phyloP scores from a whole-genome alignment of 345 rosid species.

The Euclidium syriacum region DNA sequence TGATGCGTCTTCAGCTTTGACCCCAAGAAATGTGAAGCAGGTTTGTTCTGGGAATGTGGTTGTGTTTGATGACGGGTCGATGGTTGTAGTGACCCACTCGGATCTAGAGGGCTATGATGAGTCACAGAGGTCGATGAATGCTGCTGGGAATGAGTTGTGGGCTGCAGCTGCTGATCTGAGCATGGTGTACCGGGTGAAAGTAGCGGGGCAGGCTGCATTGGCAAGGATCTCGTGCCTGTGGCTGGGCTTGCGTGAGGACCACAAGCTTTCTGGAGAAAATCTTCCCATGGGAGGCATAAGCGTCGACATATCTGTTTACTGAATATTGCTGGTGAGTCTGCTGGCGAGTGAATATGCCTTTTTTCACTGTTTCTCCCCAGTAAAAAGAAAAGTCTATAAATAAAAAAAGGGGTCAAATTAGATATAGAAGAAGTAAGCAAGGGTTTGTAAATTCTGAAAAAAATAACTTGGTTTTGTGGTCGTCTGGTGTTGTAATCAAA shows the following conservation, averaged over 20 bases:
- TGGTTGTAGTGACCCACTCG: conserved; percentile 72
- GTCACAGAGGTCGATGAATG: conserved; percentile 15
- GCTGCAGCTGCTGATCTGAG: conserved; percentile 39
- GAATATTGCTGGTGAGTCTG: conserved; percentile 16
- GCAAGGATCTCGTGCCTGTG: conserved; percentile 73
- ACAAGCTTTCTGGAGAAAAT: conserved; percentile 45
- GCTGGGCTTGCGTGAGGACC: conserved; percentile 51
- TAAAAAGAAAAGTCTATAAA: conserved; percentile 14
- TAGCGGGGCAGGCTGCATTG: conserved; percentile 60
- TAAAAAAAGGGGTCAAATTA: conserved; percentile 12
- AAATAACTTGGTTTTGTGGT: conserved; percentile 27
- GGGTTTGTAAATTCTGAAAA: conserved; percentile 25
- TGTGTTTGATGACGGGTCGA: conserved; percentile 73
- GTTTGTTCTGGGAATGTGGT: conserved; percentile 36
- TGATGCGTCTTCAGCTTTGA: conserved; percentile 24
- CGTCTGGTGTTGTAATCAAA: conserved; percentile 29
- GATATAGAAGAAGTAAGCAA: conserved; percentile 22
- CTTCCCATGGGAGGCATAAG: conserved; percentile 53
- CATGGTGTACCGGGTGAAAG: conserved; percentile 60
- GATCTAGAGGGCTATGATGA: conserved; percentile 80
- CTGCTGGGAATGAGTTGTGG: conserved; percentile 28
- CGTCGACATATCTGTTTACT: conserved; percentile 82
- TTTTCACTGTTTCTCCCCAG: conserved; percentile 18
- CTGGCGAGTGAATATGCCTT: conserved; percentile 24
- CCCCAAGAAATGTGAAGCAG: conserved; percentile 29